Evolutionary conservation across 768 basidiomycete species (phyloP).

Genomic region (Hypholoma sublateritium): DNA sequence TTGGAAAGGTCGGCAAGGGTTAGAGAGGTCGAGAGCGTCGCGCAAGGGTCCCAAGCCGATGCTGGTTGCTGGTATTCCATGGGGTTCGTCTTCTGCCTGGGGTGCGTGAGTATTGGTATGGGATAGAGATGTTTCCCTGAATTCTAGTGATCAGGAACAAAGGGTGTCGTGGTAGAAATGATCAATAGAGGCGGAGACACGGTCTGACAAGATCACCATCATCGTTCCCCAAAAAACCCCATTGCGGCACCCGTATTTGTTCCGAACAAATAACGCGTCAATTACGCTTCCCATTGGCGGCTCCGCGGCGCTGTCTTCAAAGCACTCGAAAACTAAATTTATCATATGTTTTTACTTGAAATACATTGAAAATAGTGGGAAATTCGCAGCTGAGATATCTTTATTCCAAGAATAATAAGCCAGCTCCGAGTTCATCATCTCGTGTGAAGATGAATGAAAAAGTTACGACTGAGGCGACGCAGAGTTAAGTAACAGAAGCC

Average conservation of each 20-base stretch:
- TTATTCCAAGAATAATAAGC: too few species aligned
- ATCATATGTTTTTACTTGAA: too few species aligned
- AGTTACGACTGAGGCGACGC: too few species aligned
- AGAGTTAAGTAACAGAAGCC: too few species aligned
- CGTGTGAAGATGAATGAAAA: too few species aligned
- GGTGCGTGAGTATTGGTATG: not conserved
- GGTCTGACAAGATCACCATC: not conserved
- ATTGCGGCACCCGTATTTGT: conserved; percentile 13
- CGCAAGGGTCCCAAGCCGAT: conserved; percentile 33
- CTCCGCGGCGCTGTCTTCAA: not conserved
- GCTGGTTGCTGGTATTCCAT: conserved; percentile 13
- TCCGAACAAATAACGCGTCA: conserved; percentile 28
- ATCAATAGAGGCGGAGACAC: not conserved
- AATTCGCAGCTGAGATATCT: too few species aligned
- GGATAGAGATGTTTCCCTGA: not conserved
- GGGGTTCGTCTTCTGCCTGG: not conserved
- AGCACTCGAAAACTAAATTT: too few species aligned
- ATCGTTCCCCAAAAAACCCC: conserved; percentile 5
- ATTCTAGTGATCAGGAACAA: not conserved
- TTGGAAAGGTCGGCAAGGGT: conserved; percentile 42
- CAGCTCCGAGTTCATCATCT: too few species aligned
- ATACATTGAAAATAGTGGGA: too few species aligned
- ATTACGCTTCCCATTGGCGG: conserved; percentile 3
- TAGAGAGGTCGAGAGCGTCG: conserved; percentile 36
- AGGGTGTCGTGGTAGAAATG: not conserved